phyloP scores from a whole-genome alignment of 495 filamentous ascomycete species.

The Cryomyces minteri region DNA sequence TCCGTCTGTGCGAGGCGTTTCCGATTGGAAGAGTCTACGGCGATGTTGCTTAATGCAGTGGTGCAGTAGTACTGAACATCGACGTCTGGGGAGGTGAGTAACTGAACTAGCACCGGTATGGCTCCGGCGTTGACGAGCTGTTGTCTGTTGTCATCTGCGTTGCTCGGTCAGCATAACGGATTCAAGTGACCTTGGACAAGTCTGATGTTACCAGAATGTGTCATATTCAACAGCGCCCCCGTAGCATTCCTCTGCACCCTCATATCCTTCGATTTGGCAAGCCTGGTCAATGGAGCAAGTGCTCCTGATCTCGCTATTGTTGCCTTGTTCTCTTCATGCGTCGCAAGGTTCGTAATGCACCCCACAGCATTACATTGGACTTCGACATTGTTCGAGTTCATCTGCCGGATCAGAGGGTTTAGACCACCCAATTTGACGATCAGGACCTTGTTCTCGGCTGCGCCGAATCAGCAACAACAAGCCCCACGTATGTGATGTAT shows the following conservation, averaged over 20 bases:
- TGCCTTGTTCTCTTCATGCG: slow-evolving; percentile 97
- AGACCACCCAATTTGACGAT: slow-evolving; percentile 88
- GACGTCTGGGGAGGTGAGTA: slow-evolving; percentile 78
- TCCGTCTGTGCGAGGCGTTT: slow-evolving; percentile 82
- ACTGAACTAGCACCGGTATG: slow-evolving; percentile 87
- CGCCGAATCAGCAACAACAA: slow-evolving; percentile 25
- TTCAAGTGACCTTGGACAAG: not conserved
- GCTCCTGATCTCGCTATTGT: slow-evolving; percentile 95
- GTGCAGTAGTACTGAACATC: slow-evolving; percentile 99
- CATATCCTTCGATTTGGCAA: slow-evolving; percentile 98
- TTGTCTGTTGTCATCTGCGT: slow-evolving; percentile 82
- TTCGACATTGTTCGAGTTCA: slow-evolving; percentile 97
- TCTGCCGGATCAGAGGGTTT: slow-evolving; percentile 84
- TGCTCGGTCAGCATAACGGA: not conserved
- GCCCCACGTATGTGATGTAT: slow-evolving; percentile 1
- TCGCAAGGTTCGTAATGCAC: slow-evolving; percentile 95
- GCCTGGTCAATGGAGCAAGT: slow-evolving; percentile 67
- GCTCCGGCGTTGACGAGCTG: slow-evolving; percentile 92
- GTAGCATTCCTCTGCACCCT: slow-evolving; percentile 95
- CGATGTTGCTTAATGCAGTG: slow-evolving; percentile 94
- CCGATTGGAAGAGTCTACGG: slow-evolving; percentile 78
- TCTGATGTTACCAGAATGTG: slow-evolving; percentile 66
- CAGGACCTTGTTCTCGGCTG: slow-evolving; percentile 91
- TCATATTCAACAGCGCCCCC: slow-evolving; percentile 94
- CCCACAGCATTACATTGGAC: slow-evolving; percentile 98